A percentile compares a stretch with the other conserved stretches of the same genome.
Evolutionary conservation across 2,329 filamentous ascomycete genomes (phyloP).

Genomic region (Knoxdaviesia capensis): DNA sequence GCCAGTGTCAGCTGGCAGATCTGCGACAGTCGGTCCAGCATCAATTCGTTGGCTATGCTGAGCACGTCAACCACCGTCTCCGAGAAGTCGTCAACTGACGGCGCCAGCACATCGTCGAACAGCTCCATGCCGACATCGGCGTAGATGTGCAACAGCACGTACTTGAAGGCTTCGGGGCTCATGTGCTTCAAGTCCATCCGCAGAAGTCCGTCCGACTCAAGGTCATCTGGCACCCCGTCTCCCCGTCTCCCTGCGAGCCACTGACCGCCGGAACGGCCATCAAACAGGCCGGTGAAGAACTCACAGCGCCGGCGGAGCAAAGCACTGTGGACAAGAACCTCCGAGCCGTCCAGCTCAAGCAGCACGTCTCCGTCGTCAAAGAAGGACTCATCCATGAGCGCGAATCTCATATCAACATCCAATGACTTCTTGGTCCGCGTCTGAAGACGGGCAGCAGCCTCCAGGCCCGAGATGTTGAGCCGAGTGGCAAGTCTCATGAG

Average conservation of each 20-base stretch:
- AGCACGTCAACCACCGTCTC: conserved; percentile 85
- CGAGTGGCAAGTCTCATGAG: conserved; percentile 68
- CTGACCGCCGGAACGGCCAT: conserved; percentile 65
- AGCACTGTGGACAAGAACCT: conserved; percentile 54
- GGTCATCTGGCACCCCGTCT: conserved; percentile 10
- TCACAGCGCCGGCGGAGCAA: conserved; percentile 69
- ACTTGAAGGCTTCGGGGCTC: conserved; percentile 48
- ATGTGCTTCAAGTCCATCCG: conserved; percentile 72
- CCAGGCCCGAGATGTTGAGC: conserved; percentile 50
- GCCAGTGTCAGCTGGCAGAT: conserved; percentile 75
- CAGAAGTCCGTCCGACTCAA: conserved; percentile 19
- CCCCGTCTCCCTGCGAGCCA: conserved; percentile 59
- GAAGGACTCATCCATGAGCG: conserved; percentile 47
- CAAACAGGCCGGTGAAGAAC: conserved; percentile 80
- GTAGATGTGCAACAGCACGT: conserved; percentile 68
- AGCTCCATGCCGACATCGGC: conserved; percentile 62
- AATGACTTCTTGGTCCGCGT: conserved; percentile 41
- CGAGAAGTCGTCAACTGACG: conserved; percentile 63
- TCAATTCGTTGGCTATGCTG: conserved; percentile 77
- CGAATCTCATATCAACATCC: conserved; percentile 47
- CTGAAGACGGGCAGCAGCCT: conserved; percentile 61
- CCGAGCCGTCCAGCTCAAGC: conserved; percentile 58
- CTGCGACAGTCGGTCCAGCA: conserved; percentile 80
- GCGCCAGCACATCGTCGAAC: conserved; percentile 55
- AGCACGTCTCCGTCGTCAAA: conserved; percentile 65